phyloP scores from a whole-genome alignment of 495 filamentous ascomycete genomes.

The Copromyces sp. region DNA sequence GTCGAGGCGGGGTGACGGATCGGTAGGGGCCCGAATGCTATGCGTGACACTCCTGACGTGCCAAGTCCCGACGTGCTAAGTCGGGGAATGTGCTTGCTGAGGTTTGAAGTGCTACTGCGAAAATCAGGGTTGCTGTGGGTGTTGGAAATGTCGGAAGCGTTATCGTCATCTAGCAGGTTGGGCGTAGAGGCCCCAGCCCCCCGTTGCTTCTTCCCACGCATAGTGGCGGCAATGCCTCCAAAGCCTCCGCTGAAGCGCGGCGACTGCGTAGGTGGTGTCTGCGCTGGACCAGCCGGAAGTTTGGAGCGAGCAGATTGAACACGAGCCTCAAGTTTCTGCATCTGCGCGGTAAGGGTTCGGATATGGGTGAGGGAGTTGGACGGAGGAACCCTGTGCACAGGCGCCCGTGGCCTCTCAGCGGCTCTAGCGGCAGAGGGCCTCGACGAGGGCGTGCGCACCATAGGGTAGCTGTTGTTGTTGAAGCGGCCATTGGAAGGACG shows the following conservation, averaged over 20 bases:
- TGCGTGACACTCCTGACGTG: slow-evolving; percentile 35
- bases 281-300: slow-evolving; percentile 61
- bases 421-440: slow-evolving; percentile 15
- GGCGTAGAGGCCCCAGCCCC: slow-evolving; percentile 50
- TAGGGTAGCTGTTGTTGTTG: not conserved
- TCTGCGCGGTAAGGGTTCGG: slow-evolving; percentile 84
- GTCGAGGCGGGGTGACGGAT: slow-evolving; percentile 29
- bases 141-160: slow-evolving; percentile 21
- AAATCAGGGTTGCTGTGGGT: slow-evolving; percentile 20
- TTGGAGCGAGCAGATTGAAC: slow-evolving; percentile 92
- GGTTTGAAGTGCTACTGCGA: slow-evolving; percentile 26
- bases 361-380: slow-evolving; percentile 90
- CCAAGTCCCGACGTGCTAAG: slow-evolving; percentile 31
- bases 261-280: slow-evolving; percentile 71
- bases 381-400: slow-evolving; percentile 47
- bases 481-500: not conserved
- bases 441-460: slow-evolving; percentile 24
- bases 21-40: slow-evolving; percentile 45
- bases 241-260: slow-evolving; percentile 51
- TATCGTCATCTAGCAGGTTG: slow-evolving; percentile 35
- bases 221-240: slow-evolving; percentile 58
- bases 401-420: slow-evolving; percentile 11
- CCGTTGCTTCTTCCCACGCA: slow-evolving; percentile 61
- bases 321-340: slow-evolving; percentile 88
- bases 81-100: slow-evolving; percentile 38